Base-by-base conservation (phyloP, 208 protist genomes). In the Leishmania turanica region DNA sequence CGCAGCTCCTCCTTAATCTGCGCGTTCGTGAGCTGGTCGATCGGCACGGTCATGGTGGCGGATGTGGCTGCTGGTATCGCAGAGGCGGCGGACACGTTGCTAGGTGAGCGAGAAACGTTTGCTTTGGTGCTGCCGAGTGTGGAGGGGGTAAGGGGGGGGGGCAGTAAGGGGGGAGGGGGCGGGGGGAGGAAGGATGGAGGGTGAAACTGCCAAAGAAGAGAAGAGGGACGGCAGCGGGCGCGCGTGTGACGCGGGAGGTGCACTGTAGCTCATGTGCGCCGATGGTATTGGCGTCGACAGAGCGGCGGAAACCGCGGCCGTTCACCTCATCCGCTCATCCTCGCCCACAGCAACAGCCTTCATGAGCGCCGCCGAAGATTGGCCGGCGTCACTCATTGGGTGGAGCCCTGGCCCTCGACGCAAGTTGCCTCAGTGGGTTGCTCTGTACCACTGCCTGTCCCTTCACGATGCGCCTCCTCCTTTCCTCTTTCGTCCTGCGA, bases 1-100 rank as follows among this genome's bases (percentile, higher is more conserved):
- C 83, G 79, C 69, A 97, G 79, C 84, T 96, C 91, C 51, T 91
- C 87, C 83, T 95, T 93, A 47, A 96, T 90, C 73, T 97, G 82
- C 37, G 81, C 37, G 62, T 88, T 88, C 64, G 81, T 91, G 75
- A 97, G 62, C 37, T 82, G 45, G 1, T 92, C 88, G 31, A 91
- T 77, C 0, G 89, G 79, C n/a, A 77, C 82, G 47, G 77, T n/a
- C 77, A 81, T 81, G 45, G 76, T 51, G 72, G 31, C 9, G 19
- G 42, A 19, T 54, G 17, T 37, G 45, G 27, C 8, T 13, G 69
- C 5, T n/a, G 21, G 40, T 71, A 51, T 49, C 45, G 49, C 27
- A 58, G 70, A 40, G 42, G 17, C 11, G 68, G 42, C 17, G 42
- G 68, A 34, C 27, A 24, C 68, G 68, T 53, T 24, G 42, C 21